Evolutionary conservation across 345 rosid genomes (phyloP).

Genomic region (Populus simonii): DNA sequence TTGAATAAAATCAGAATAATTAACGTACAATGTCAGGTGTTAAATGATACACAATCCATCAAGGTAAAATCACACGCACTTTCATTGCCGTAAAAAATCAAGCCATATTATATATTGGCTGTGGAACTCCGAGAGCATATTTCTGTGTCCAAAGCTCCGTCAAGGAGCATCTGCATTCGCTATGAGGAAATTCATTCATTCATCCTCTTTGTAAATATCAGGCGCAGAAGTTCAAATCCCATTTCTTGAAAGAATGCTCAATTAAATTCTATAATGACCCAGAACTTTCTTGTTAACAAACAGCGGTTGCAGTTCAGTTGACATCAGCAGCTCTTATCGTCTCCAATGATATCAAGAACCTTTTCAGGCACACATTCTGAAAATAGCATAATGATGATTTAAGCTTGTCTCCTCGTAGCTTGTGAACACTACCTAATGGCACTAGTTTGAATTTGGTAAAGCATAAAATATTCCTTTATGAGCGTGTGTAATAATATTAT

Average conservation of each 20-base stretch:
- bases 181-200: not conserved
- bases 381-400: constrained; percentile 92
- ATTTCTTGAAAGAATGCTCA: not conserved
- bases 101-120: not conserved
- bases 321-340: not conserved
- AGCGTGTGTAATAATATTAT: no score
- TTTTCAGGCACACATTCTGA: constrained; percentile 56
- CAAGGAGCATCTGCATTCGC: not conserved
- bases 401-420: constrained; percentile 88
- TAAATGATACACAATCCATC: no score
- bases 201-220: not conserved
- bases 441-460: constrained; percentile 63
- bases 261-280: not conserved
- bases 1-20: not conserved
- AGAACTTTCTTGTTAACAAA: not conserved
- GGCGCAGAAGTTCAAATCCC: not conserved
- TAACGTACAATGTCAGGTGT: not conserved
- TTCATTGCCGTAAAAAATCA: not conserved
- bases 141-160: not conserved
- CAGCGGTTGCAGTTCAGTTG: not conserved
- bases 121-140: not conserved
- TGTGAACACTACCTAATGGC: constrained; percentile 68
- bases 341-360: constrained; percentile 6
- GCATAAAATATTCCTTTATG: constrained; percentile 59
- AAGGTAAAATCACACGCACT: not conserved